Base-by-base conservation (phyloP, 305 asterid genomes). In the Fraxinus dipetala region DNA sequence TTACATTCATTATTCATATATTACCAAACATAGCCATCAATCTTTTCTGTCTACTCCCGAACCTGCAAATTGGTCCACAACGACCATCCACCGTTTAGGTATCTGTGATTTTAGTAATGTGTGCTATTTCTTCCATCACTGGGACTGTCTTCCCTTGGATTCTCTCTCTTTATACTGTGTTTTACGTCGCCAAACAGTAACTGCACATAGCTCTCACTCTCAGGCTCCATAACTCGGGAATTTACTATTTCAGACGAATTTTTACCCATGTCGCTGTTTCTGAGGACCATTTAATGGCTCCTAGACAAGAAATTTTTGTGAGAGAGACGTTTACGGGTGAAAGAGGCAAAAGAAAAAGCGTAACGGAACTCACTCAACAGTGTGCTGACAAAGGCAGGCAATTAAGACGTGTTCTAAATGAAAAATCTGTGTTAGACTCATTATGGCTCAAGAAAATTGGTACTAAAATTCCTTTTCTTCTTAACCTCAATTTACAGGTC, bases 51-150 rank as follows among this genome's bases (percentile, higher is more conserved):
- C 30, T 45, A 2, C 32, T 63, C 82, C 18, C 65, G 34, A 31
- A 5, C 26, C 3, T 4, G 73, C 38, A 30, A 51, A 51, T 30
- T 32, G 34, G 77, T 18, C 28, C 80, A 36, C 63, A 84, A 81
- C 40, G 74, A 35, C 24, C 78, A 31, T 38, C 34, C 18, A 9
- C 45, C 75, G 59, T 84, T 79, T 89, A 77, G 92, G 89, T 83
- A 28, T 76, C 14, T 87, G 95, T 90, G 90, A 77, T 90, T 79
- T 86, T 91, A 48, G 93, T 82, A 84, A 54, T 87, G 91, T 83
- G 95, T 90, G 90, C 88, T 82, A 5, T 48, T 36, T 81, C 85
- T 78, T 86, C 88, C 34, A 88, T 86, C 84, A 88, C 72, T 85
- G 85, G 75, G 83, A 82, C 75, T 72, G 83, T 30, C 24, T 34